A percentile compares a stretch with the other conserved stretches of the same genome.
Conservation (phyloP, 208 protist genomes). For the Porcisia hertigi region DNA sequence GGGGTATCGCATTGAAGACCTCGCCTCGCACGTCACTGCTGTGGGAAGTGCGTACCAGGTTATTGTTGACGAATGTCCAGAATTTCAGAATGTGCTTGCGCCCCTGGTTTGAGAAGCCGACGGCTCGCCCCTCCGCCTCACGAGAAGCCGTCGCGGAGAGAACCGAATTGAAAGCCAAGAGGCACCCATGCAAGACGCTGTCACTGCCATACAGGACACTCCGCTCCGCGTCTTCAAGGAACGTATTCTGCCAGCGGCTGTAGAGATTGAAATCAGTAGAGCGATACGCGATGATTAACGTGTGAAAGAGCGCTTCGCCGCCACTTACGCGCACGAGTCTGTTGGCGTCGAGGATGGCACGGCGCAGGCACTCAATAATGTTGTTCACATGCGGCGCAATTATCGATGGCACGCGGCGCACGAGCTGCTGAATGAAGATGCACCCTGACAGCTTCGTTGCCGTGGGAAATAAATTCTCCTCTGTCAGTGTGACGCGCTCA, state of each 20-base stretch:
- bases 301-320: slow-evolving; percentile 54
- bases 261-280: slow-evolving; percentile 53
- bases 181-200: slow-evolving; percentile 53
- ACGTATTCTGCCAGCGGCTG: slow-evolving; percentile 61
- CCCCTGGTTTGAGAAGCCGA: slow-evolving; percentile 45
- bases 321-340: slow-evolving; percentile 41
- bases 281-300: slow-evolving; percentile 64
- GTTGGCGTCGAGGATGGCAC: slow-evolving; percentile 49
- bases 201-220: slow-evolving; percentile 41
- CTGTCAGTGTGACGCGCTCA: background rate
- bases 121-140: slow-evolving; percentile 36
- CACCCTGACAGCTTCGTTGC: slow-evolving; percentile 68
- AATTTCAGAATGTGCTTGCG: slow-evolving; percentile 46
- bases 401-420: slow-evolving; percentile 64
- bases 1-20: slow-evolving; percentile 60
- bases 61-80: slow-evolving; percentile 60
- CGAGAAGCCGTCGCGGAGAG: slow-evolving; percentile 54
- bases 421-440: slow-evolving; percentile 76
- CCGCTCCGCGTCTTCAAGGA: slow-evolving; percentile 57
- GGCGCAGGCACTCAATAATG: slow-evolving; percentile 67
- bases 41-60: slow-evolving; percentile 32
- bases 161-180: slow-evolving; percentile 74
- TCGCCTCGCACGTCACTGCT: slow-evolving; percentile 46
- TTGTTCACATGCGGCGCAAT: slow-evolving; percentile 50
- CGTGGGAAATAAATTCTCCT: slow-evolving; percentile 27